Evolutionary conservation across 371 early-diverging fungal species (phyloP).

Genomic region (Thermomucor indicae-seudaticae): DNA sequence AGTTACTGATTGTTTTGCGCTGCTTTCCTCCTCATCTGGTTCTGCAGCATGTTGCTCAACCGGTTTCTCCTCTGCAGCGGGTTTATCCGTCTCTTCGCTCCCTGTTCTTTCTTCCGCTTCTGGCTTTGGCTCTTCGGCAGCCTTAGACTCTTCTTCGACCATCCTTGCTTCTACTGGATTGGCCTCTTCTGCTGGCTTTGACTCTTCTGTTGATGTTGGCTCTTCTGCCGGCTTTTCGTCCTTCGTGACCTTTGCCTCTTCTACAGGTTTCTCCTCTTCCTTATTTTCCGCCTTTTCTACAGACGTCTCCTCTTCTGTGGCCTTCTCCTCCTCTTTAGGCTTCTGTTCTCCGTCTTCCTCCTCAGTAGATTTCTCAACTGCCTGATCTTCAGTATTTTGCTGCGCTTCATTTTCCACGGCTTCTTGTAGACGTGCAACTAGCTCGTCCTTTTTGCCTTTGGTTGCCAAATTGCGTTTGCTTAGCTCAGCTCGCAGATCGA

Average conservation of each 20-base stretch:
- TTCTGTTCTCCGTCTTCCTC: constrained; percentile 4
- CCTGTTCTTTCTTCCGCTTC: background rate
- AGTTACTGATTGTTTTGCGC: constrained; percentile 2
- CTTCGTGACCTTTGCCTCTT: background rate
- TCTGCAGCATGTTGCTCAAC: background rate
- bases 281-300: background rate
- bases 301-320: background rate
- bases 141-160: background rate
- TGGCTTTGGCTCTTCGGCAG: constrained; percentile 9
- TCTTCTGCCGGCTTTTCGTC: background rate
- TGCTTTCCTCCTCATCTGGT: background rate
- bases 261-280: constrained; percentile 8
- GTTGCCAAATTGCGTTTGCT: constrained; percentile 53
- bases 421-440: constrained; percentile 61
- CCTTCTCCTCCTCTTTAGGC: constrained; percentile 9
- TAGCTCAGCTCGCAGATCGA: constrained; percentile 65
- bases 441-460: constrained; percentile 71
- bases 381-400: constrained; percentile 2
- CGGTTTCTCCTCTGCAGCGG: background rate
- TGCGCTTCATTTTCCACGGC: constrained; percentile 38
- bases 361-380: constrained; percentile 4
- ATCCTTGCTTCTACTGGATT: too few relatives aligned
- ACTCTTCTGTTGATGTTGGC: background rate
- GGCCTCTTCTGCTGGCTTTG: background rate
- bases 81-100: background rate